phyloP scores from a whole-genome alignment of 73 alveolate genomes.

The Tetrahymena borealis region DNA sequence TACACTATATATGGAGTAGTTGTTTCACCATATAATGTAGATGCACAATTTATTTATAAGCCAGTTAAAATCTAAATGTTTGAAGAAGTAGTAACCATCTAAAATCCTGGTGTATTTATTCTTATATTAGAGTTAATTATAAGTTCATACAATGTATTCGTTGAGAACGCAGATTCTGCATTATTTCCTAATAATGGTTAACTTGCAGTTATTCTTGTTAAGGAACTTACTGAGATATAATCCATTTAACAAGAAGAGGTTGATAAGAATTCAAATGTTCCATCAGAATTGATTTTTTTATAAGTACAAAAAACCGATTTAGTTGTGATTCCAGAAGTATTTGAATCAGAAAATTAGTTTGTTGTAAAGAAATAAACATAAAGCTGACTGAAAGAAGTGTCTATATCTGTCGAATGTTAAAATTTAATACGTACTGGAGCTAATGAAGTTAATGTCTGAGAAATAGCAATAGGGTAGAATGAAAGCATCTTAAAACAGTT shows the following conservation, averaged over 20 bases:
- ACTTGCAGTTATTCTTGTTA: background rate
- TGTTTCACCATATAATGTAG: background rate
- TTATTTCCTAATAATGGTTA: background rate
- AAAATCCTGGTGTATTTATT: background rate
- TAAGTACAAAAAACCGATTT: background rate
- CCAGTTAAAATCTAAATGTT: background rate
- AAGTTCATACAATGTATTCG: background rate
- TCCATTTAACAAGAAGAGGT: background rate
- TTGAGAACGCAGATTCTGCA: background rate
- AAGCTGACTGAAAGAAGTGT: background rate
- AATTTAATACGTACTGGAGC: background rate
- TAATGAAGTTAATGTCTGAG: background rate
- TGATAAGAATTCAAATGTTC: background rate
- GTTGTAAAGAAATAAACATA: background rate
- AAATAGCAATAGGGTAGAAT: background rate
- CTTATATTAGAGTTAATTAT: background rate
- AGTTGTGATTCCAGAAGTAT: background rate
- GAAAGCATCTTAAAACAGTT: background rate
- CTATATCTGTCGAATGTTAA: background rate
- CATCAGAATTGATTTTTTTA: background rate
- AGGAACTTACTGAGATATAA: background rate
- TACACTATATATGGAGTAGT: background rate
- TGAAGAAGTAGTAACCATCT: background rate
- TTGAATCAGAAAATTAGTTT: background rate
- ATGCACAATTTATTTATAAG: background rate